Base-by-base conservation (phyloP, 2,329 filamentous ascomycete genomes). In the Ophioceras dolichostomum region DNA sequence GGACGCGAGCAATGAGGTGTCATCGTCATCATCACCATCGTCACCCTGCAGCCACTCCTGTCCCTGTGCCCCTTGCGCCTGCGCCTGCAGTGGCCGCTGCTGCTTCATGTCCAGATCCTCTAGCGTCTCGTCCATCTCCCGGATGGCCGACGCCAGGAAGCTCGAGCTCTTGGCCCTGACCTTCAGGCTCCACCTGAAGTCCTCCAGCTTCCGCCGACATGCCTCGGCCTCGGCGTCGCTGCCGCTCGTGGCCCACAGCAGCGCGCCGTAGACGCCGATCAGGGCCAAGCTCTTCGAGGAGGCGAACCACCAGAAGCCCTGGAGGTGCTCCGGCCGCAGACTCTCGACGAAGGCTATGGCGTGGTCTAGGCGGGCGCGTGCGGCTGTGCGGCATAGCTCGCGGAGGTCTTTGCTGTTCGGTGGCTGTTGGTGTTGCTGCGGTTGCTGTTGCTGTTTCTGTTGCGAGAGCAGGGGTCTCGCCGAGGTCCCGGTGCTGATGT, bases 251-350 rank as follows among this genome's bases (percentile, higher is more conserved):
- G 55, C 57, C 58, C 59, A 62, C 10, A 66, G 44, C 2, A 66
- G 47, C 1, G 57, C 60, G 0, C 58, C 59, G 35, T 65, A 58
- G 2, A 59, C 59, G 21, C 59, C 58, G 1, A 65, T 58, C 38
- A 60, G 52, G 4, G 61, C 61, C 18, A 63, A 60, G 40, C 62
- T 61, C 16, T 62, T 61, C 1, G 61, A 55, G 1, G 62, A 60
- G 2, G 58, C 58, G 32, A 63, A 63, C 39, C 62, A 62, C 62
- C 62, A 65, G 38, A 65, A 65, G 6, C 59, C 60, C 12, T 62
- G 61, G 1, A 63, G 56, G 29, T 66, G 62, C 36, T 65, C 61
- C 4, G 62, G 62, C n/a, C 60, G 58, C 6, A 65, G 44, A 3
- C 54, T 57, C 13, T 58, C 56, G 1, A 65, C 52, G 27, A 65